Evolutionary conservation across 2,329 filamentous ascomycete genomes (phyloP), one percentile per base, ranked within the genome.

Genomic region (Meredithiella fracta): DNA sequence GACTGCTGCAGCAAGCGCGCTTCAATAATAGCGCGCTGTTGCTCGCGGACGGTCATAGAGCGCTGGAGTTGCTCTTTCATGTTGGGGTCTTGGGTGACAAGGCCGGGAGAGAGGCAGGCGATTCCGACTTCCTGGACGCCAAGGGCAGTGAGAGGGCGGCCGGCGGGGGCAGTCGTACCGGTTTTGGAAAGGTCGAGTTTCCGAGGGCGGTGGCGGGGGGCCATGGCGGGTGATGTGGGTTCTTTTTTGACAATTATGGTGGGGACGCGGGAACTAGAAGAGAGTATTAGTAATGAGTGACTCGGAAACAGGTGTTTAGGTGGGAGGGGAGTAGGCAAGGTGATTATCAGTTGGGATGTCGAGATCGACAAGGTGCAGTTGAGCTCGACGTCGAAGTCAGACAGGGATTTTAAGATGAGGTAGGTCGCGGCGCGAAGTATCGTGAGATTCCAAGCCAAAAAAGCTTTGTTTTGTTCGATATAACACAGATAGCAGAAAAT

Each of bases 171-270:
- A 37, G 75, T 73, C 31, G 72, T 70, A 65, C 70, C 70, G 62
- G 78, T 78, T 66, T 82, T 83, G 60, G 86, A 86, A 31, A 94
- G 76, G 67, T 92, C 86, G 57, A 94, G 76, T 65, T 80, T 83
- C 64, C 84, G 79, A 14, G 86, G 86, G 58, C 86, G 78, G 64
- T 87, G 86, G 53, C 86, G 79, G 59, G 80, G 78, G 54, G 80
- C 75, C 64, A 92, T 79, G 60, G 85, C 85, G 55, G 91, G 91
- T 50, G 91, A 96, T 44, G 85, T 80, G 34, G 90, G 90, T 69
- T 98, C 92, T 70, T 96, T 96, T 75, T 97, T 97, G 59, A 98
- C 90, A 61, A 94, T 78, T 60, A 96, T 94, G 71, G 87, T 90
- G 42, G 86, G 86, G 26, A 70, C 68, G 49, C 70, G 74, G 67